phyloP scores from a whole-genome alignment of 2,329 filamentous ascomycete genomes.

The Exophiala sp. region DNA sequence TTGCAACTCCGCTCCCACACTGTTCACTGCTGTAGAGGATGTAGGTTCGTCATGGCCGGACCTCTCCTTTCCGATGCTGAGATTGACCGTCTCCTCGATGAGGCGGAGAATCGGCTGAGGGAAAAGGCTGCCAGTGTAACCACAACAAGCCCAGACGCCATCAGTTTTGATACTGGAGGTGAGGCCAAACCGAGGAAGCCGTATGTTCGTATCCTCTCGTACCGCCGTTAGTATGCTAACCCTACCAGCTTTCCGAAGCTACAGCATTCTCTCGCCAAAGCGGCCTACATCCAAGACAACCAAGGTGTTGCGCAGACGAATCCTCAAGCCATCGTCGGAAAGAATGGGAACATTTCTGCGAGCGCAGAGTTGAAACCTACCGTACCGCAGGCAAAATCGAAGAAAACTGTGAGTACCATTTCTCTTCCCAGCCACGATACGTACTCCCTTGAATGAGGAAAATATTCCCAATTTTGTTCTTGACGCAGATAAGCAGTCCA shows the following conservation, averaged over 20 bases:
- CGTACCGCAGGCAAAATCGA: slow-evolving; percentile 51
- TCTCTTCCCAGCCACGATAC: neutral
- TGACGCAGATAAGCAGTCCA: slow-evolving; percentile 72
- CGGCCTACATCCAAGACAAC: slow-evolving; percentile 38
- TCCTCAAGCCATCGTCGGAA: slow-evolving; percentile 46
- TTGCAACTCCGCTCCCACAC: no score
- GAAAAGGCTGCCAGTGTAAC: slow-evolving; percentile 26
- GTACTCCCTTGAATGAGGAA: slow-evolving; percentile 61
- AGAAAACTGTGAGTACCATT: slow-evolving; percentile 49
- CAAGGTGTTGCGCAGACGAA: slow-evolving; percentile 54
- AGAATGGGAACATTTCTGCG: slow-evolving; percentile 44
- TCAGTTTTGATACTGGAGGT: slow-evolving; percentile 12
- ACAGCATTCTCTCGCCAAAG: slow-evolving; percentile 18
- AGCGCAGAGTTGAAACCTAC: slow-evolving; percentile 49
- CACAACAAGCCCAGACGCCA: slow-evolving; percentile 21
- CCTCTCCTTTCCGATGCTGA: slow-evolving; percentile 30
- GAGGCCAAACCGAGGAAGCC: slow-evolving; percentile 9
- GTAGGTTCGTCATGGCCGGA: no score
- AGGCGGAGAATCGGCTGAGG: slow-evolving; percentile 59
- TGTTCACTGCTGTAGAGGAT: no score
- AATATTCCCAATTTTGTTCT: slow-evolving; percentile 64
- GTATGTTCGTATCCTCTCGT: slow-evolving; percentile 27
- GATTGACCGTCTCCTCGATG: slow-evolving; percentile 59
- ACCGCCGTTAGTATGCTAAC: slow-evolving; percentile 1
- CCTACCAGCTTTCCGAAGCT: slow-evolving; percentile 22